phyloP scores from a whole-genome alignment of 2,329 filamentous ascomycete genomes.

The Epichloe festucae region DNA sequence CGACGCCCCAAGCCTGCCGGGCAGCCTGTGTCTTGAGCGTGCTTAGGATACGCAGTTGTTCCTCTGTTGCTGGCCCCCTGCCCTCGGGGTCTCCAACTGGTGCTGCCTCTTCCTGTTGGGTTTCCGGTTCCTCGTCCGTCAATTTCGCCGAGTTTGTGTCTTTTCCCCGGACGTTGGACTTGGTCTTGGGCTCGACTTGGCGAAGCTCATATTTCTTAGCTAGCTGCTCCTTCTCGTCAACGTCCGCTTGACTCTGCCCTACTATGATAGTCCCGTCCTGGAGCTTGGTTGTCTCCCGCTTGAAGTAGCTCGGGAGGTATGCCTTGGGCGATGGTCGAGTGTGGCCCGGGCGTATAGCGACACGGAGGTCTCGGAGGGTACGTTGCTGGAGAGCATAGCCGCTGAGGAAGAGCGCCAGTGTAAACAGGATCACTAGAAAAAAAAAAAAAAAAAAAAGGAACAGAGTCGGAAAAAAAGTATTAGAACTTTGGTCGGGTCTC shows the following conservation, averaged over 20 bases:
- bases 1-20: constrained; percentile 20
- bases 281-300: constrained; percentile 30
- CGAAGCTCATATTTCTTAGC: constrained; percentile 12
- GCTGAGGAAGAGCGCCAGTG: constrained; percentile 69
- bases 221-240: constrained; percentile 13
- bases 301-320: constrained; percentile 38
- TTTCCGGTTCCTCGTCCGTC: not conserved
- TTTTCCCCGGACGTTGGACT: not conserved
- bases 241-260: constrained; percentile 22
- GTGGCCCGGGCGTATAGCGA: constrained; percentile 46
- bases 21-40: constrained; percentile 19
- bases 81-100: not conserved
- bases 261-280: constrained; percentile 32
- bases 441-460: not conserved
- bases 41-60: constrained; percentile 21
- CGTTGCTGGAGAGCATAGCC: constrained; percentile 82
- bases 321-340: constrained; percentile 33
- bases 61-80: constrained; percentile 9
- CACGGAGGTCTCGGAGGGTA: constrained; percentile 64
- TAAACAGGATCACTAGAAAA: constrained; percentile 57
- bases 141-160: not conserved
- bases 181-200: constrained; percentile 8
- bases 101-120: constrained; percentile 4
- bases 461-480: constrained; percentile 10
- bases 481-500: not conserved